These are phyloP conservation scores for Ogataea corticis DNA, from an alignment of 805 yeast genomes.

Conservation along the genomic window DNA sequence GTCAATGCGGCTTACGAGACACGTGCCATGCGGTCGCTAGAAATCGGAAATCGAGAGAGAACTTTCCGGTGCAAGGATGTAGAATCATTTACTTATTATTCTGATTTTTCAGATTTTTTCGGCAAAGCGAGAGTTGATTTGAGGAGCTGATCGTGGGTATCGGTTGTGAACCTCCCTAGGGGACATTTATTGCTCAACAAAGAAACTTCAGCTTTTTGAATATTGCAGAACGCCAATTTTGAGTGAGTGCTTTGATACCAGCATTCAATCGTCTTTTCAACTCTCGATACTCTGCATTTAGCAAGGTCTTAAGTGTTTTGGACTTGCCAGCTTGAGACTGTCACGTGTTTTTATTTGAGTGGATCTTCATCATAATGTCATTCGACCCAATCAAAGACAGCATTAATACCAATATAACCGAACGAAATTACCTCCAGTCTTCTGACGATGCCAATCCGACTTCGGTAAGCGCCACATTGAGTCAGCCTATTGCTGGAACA, in stretches of 20 bases:
- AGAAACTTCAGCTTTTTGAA: no score
- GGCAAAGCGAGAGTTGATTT: no score
- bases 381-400: constrained; percentile 33
- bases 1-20: constrained; percentile 6
- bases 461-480: not conserved
- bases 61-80: not conserved
- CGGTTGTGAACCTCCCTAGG: no score
- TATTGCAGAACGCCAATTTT: no score
- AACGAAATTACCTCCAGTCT: not conserved
- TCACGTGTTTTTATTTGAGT: not conserved
- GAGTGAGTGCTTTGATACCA: no score
- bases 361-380: constrained; percentile 20
- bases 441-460: not conserved
- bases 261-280: no score
- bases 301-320: no score
- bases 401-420: constrained; percentile 7
- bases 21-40: constrained; percentile 4
- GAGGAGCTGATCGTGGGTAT: no score
- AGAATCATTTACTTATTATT: no score
- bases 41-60: not conserved
- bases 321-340: not conserved
- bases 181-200: no score
- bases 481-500: not conserved
- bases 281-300: no score
- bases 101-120: no score